Base-by-base conservation (phyloP, 106 monocot species). In the Iris macrosiphon region DNA sequence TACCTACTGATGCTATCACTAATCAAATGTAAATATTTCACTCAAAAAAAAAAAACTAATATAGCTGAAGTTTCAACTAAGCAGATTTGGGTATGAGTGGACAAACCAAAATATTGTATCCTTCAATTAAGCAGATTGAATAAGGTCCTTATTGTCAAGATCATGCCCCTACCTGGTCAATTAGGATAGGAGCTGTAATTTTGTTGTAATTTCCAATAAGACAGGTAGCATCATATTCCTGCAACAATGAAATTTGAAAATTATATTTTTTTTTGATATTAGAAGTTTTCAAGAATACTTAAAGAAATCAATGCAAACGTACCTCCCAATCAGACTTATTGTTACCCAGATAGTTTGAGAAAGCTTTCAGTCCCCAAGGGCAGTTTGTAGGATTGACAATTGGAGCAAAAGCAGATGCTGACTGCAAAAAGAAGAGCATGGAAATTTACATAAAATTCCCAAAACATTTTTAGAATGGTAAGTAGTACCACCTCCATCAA, bases 201-300 rank as follows among this genome's bases (percentile, higher is more conserved):
- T 69, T 74, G 31, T 71, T 77, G 67, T 9, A 41, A 48, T 83
- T 86, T 45, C 42, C 64, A 57, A 86, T 65, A 59, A 96, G 45
- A 62, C 76, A 77, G 25, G 95, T 90, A 20, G 95, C 95, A 70
- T 96, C 95, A 68, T 90, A 96, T 60, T 85, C 89, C 95, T 89
- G 76, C 32, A 67, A 42, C 3, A 31, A 38, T 23, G 15, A n/a
- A 34, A 31, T 20, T 52, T 32, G 18, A 52, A 43, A 29, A 39
- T 41, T 42, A 31, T 7, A 52, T 7, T 12, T 16, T 6, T 32
- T 59, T 18, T 20, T 4, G 34, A 4, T 6, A 10, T 35, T 35
- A 35, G 4, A 44, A 44, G 15, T 16, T 44, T 44, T 14, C 44
- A 44, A 10, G 15, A 10, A 44, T 16, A 44, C 15, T 14, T 16